These are phyloP conservation scores for Recurvomyces mirabilis DNA, from an alignment of 495 filamentous ascomycete genomes.

Conservation along the genomic window DNA sequence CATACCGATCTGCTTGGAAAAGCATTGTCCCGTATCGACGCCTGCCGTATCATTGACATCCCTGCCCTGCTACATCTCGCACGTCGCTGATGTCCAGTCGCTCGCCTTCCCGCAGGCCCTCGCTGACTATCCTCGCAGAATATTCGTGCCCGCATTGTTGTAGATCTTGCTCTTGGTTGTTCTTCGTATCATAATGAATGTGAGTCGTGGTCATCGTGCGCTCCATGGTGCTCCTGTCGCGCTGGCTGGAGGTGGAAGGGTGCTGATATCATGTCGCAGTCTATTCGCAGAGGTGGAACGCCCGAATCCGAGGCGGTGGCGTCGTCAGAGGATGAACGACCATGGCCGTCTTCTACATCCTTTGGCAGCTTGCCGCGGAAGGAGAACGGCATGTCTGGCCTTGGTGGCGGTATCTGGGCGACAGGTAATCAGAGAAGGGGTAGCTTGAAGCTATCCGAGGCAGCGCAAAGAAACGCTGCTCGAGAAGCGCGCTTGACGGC, in stretches of 20 bases:
- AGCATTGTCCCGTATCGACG: no score
- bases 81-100: no score
- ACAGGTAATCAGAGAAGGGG: constrained; percentile 11
- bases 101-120: no score
- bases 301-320: constrained; percentile 88
- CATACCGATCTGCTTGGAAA: no score
- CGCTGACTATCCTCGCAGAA: no score
- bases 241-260: no score
- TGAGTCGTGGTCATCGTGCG: background rate
- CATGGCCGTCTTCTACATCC: constrained; percentile 17
- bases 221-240: background rate
- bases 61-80: no score
- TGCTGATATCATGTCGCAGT: no score
- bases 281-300: constrained; percentile 64
- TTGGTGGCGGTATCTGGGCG: constrained; percentile 18
- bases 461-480: constrained; percentile 18
- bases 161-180: background rate
- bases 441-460: constrained; percentile 20
- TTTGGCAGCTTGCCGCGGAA: constrained; percentile 20
- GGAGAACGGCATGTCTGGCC: constrained; percentile 17
- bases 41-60: no score
- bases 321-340: constrained; percentile 76
- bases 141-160: no score
- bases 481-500: constrained; percentile 13
- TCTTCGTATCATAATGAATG: constrained; percentile 3